These are phyloP conservation scores for Kitagawia praeruptora DNA, from an alignment of 129 eudicot genomes.

Conservation along the genomic window DNA sequence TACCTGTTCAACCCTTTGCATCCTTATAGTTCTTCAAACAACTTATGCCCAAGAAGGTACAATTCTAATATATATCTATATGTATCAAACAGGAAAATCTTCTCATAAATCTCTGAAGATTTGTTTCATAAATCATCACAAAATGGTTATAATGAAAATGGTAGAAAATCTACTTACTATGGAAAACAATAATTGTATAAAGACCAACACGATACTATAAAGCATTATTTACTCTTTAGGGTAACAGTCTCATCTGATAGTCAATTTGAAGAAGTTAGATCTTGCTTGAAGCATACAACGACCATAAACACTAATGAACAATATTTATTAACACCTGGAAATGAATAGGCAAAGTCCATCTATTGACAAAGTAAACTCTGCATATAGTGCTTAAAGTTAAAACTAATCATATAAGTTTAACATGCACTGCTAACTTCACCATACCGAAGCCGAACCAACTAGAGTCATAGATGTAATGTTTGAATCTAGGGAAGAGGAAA, in stretches of 20 bases:
- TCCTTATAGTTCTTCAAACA: conserved; percentile 35
- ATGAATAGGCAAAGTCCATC: neutral
- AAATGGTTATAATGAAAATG: neutral
- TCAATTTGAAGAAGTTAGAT: neutral
- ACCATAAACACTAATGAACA: neutral
- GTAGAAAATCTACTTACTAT: neutral
- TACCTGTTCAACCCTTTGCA: conserved; percentile 29
- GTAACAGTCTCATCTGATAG: neutral
- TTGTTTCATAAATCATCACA: neutral
- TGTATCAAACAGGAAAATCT: neutral
- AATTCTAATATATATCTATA: neutral
- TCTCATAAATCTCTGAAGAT: neutral
- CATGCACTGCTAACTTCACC: neutral
- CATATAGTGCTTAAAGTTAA: neutral
- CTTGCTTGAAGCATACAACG: neutral
- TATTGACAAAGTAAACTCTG: neutral
- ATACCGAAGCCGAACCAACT: neutral
- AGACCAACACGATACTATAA: neutral
- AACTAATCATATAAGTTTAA: neutral
- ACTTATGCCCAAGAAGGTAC: conserved; percentile 54
- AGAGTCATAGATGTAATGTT: neutral
- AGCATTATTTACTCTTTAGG: neutral
- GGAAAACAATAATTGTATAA: neutral
- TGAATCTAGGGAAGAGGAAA: neutral
- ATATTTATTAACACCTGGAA: neutral